Conservation (phyloP, 768 basidiomycete species). For the Serendipita sp. region DNA sequence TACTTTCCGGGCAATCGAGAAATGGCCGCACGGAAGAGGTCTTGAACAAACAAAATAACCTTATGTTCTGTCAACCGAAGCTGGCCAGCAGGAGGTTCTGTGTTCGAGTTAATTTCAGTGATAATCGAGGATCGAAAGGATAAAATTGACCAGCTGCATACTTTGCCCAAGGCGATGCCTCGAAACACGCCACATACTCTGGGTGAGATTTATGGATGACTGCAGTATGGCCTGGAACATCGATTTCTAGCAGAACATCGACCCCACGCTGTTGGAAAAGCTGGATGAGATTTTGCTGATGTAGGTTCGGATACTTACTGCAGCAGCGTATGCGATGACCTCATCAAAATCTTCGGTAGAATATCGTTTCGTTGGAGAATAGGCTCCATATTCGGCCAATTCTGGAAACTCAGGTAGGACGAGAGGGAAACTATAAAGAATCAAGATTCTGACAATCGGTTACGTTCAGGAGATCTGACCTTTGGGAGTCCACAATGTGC, state of each 20-base stretch:
- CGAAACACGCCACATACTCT: conserved; percentile 50
- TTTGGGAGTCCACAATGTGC: conserved; percentile 68
- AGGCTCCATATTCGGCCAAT: conserved; percentile 40
- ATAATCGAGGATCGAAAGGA: not conserved
- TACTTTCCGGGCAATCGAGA: conserved; percentile 37
- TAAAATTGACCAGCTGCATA: conserved; percentile 34
- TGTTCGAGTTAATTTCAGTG: not conserved
- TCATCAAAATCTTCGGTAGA: conserved; percentile 35
- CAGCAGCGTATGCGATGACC: conserved; percentile 50
- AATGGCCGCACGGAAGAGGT: conserved; percentile 32
- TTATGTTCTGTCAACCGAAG: conserved; percentile 49
- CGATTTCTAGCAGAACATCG: conserved; percentile 63
- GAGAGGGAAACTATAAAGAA: conserved; percentile 45
- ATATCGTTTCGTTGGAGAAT: conserved; percentile 40
- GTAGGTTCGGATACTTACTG: conserved; percentile 27
- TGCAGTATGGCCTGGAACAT: conserved; percentile 70
- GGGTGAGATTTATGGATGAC: conserved; percentile 48
- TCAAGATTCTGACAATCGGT: not conserved
- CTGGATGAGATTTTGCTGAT: not conserved
- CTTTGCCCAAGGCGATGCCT: conserved; percentile 22
- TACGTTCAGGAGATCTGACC: conserved; percentile 5
- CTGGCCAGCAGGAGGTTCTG: conserved; percentile 67
- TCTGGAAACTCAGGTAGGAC: conserved; percentile 36
- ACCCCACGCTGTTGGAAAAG: conserved; percentile 37
- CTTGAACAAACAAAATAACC: conserved; percentile 41